Conservation (phyloP, 805 yeast species). For the Blastobotrys chiropterorum region DNA sequence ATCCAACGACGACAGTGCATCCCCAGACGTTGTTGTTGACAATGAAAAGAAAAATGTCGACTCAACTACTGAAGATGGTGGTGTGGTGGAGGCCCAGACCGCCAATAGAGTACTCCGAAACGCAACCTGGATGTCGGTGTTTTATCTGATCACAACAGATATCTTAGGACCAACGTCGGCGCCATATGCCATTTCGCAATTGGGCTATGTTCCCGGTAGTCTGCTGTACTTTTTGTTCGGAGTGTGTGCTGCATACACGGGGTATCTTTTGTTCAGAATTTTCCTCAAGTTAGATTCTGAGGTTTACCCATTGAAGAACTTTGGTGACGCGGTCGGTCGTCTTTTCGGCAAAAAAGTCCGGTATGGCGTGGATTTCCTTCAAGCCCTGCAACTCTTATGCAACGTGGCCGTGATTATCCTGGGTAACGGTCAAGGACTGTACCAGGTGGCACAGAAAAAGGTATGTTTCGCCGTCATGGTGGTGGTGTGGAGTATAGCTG, state of each 20-base stretch:
- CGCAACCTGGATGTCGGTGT: conserved; percentile 29
- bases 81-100: conserved; percentile 2
- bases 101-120: conserved; percentile 21
- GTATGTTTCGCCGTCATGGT: conserved; percentile 39
- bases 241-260: conserved; percentile 38
- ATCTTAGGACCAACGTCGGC: conserved; percentile 42
- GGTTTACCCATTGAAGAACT: conserved; percentile 39
- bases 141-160: conserved; percentile 44
- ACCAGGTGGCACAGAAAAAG: conserved; percentile 31
- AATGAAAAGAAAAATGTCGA: conserved; percentile 2
- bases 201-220: conserved; percentile 43
- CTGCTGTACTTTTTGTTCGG: conserved; percentile 39
- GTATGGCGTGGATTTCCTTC: conserved; percentile 33
- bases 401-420: conserved; percentile 40
- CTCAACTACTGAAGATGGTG: neutral
- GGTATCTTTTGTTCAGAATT: conserved; percentile 34
- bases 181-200: conserved; percentile 39
- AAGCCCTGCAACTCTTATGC: conserved; percentile 38
- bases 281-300: conserved; percentile 37
- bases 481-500: conserved; percentile 39
- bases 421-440: conserved; percentile 38
- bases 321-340: conserved; percentile 40
- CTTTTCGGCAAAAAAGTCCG: conserved; percentile 33
- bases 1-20: neutral
- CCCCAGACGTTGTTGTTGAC: neutral